Evolutionary conservation across 495 filamentous ascomycete genomes (phyloP), one percentile per base, ranked within the genome.

Genomic region (Apiosordaria backusii): DNA sequence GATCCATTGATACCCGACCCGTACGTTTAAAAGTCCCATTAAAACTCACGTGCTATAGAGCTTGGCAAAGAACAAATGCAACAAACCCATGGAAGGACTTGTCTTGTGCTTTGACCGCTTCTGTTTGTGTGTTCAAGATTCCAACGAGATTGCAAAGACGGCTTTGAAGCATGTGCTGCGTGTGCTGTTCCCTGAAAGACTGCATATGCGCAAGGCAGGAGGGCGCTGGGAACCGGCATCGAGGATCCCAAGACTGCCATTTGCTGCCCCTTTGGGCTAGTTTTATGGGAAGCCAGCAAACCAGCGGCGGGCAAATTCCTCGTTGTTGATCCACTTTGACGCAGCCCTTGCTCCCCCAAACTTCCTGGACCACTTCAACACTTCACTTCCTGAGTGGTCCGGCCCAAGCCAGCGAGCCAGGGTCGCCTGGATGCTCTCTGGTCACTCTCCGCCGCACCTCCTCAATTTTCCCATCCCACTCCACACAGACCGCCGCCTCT

Each of bases 381-480:
- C 77, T 75, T 77, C 73, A 70, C 71, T 53, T 64, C 71, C 70
- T 71, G 68, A 74, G 70, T 78, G 72, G 77, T 72, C 74, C 57
- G 22, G 57, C 24, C 64, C 35, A 63, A 67, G 67, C 29, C 61
- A 50, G 55, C 65, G 74, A 75, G 73, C 77, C 76, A 57, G 70
- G 66, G 65, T 67, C 55, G 59, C 66, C 65, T 71, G 71, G 67
- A 65, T 65, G 68, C 67, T 62, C 69, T 64, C 62, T n/a, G 29
- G 10, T 40, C 61, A 40, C 64, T 75, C 63, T 74, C 70, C 68
- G 67, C 80, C 71, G 74, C 69, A 72, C 77, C 72, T 75, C 74
- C 73, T 70, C 72, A 71, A 66, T 76, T 75, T 76, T 77, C 73
- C 72, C 71, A 66, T 70, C 61, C 67, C 59, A 61, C 65, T 65